Evolutionary conservation across 2,329 filamentous ascomycete species (phyloP).

Genomic region (Fusarium denticulatum): DNA sequence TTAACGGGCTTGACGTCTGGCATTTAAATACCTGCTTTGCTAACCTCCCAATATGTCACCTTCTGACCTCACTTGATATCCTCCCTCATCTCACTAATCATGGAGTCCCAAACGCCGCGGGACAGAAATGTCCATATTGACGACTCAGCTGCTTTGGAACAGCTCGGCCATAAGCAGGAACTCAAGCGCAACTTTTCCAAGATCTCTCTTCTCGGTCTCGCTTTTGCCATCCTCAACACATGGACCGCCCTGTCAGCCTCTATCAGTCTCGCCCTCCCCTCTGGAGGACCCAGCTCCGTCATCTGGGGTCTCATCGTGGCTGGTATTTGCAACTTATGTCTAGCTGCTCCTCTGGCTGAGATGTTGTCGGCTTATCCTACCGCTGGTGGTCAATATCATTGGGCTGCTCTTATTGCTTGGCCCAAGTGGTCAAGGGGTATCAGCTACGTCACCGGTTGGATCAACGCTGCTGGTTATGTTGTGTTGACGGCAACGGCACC

Average conservation of each 20-base stretch:
- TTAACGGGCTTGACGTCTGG: background rate
- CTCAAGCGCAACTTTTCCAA: constrained; percentile 61
- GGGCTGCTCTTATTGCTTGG: constrained; percentile 74
- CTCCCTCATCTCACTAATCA: background rate
- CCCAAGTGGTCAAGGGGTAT: constrained; percentile 68
- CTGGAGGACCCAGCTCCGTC: constrained; percentile 75
- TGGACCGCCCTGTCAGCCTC: constrained; percentile 61
- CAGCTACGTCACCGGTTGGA: constrained; percentile 79
- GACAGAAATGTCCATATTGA: constrained; percentile 35
- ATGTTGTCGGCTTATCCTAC: constrained; percentile 73
- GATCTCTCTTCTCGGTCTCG: constrained; percentile 59
- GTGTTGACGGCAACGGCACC: constrained; percentile 74
- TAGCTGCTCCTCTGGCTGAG: constrained; percentile 75
- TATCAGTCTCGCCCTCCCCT: constrained; percentile 66
- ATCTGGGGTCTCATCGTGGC: constrained; percentile 75
- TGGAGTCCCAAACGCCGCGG: constrained; percentile 35
- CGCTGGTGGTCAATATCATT: constrained; percentile 74
- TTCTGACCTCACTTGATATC: background rate
- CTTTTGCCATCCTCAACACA: constrained; percentile 61
- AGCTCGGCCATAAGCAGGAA: constrained; percentile 60
- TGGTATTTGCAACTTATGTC: constrained; percentile 74
- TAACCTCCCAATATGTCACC: background rate
- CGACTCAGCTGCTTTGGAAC: constrained; percentile 54
- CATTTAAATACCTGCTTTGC: constrained; percentile 15
- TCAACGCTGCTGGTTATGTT: constrained; percentile 77